Conservation (phyloP, 2,329 filamentous ascomycete genomes). For the Botrytis squamosa region DNA sequence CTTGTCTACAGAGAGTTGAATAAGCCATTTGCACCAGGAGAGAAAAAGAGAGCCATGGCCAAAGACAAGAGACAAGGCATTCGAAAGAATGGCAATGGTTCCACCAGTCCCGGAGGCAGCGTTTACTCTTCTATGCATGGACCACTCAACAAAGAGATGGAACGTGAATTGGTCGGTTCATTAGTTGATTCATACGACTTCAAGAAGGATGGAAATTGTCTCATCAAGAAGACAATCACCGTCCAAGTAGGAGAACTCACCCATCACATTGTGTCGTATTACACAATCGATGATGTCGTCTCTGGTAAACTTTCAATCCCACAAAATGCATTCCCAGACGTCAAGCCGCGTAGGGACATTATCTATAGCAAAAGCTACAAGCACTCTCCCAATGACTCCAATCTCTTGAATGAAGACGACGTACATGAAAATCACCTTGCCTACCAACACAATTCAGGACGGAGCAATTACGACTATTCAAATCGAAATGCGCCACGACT, state of each 20-base stretch:
- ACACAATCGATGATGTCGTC: constrained; percentile 77
- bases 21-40: constrained; percentile 80
- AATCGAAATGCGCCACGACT: constrained; percentile 34
- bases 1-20: constrained; percentile 98
- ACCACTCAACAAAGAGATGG: constrained; percentile 35
- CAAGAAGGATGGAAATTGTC: constrained; percentile 64
- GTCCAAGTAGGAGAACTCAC: constrained; percentile 70
- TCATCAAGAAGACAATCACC: constrained; percentile 93
- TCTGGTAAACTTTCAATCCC: constrained; percentile 56
- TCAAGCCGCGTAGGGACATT: constrained; percentile 58
- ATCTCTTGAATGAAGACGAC: constrained; percentile 40
- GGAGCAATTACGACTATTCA: constrained; percentile 27
- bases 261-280: constrained; percentile 88
- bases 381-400: constrained; percentile 61
- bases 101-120: constrained; percentile 22
- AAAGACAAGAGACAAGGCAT: constrained; percentile 51
- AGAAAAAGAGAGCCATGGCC: constrained; percentile 82
- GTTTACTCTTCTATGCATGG: constrained; percentile 13
- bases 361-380: constrained; percentile 65
- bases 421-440: constrained; percentile 1
- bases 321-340: constrained; percentile 50
- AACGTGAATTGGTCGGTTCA: constrained; percentile 64
- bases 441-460: not conserved
- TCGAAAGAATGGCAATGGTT: constrained; percentile 31
- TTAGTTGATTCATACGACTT: constrained; percentile 89